Evolutionary conservation across 148 eudicot genomes (phyloP).

Genomic region (Silene conica): DNA sequence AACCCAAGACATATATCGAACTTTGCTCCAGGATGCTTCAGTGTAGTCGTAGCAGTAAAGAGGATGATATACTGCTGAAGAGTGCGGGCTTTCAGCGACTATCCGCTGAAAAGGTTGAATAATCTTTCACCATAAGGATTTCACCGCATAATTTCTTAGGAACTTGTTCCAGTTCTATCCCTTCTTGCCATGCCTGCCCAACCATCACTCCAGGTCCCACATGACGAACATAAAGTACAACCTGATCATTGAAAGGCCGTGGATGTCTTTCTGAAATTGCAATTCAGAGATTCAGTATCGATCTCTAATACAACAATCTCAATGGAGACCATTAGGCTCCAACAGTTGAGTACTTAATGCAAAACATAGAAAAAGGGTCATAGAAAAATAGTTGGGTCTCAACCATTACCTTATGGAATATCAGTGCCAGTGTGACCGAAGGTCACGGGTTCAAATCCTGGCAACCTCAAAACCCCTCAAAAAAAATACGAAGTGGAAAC

Average conservation of each 20-base stretch:
- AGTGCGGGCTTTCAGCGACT: not conserved
- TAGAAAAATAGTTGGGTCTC: too few species aligned
- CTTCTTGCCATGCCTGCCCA: constrained; percentile 90
- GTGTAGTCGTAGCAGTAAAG: not conserved
- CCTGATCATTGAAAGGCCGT: constrained; percentile 72
- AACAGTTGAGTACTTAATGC: not conserved
- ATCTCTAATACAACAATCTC: not conserved
- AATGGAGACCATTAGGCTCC: not conserved
- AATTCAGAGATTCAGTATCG: constrained; percentile 5
- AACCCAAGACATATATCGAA: not conserved
- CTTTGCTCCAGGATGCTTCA: constrained; percentile 7
- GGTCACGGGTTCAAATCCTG: too few species aligned
- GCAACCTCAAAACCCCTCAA: too few species aligned
- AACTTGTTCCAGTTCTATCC: constrained; percentile 59
- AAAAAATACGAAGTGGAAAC: too few species aligned
- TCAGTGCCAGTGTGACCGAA: too few species aligned
- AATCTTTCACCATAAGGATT: constrained; percentile 68
- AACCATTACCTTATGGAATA: too few species aligned
- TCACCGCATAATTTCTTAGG: constrained; percentile 68
- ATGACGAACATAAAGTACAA: constrained; percentile 66
- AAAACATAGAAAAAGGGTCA: too few species aligned
- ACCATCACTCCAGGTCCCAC: constrained; percentile 81
- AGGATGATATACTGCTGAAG: not conserved
- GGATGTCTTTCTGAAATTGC: constrained; percentile 53
- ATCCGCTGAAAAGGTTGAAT: constrained; percentile 18